Conservation (phyloP, 2,329 filamentous ascomycete species). For the Fusarium incarnatum region DNA sequence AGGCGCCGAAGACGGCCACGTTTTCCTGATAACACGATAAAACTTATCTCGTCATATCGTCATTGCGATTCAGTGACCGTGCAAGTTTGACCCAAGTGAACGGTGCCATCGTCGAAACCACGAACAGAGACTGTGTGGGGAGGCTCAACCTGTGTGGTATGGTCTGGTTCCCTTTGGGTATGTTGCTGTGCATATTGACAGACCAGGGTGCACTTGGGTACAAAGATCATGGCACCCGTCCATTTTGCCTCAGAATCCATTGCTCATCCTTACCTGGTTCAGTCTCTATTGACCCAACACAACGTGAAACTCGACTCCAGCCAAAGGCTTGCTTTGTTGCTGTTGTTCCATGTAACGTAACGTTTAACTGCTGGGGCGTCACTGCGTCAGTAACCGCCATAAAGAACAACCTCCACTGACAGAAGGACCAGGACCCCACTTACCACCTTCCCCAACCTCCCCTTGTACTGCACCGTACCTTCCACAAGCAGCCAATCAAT, state of each 20-base stretch:
- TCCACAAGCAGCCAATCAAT: constrained; percentile 35
- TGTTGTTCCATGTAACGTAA: constrained; percentile 45
- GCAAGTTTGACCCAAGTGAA: constrained; percentile 12
- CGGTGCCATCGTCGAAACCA: constrained; percentile 38
- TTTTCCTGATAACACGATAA: constrained; percentile 31
- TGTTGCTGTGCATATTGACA: constrained; percentile 34
- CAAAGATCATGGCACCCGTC: constrained; percentile 38
- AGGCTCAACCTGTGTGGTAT: constrained; percentile 8
- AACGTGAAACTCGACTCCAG: constrained; percentile 29
- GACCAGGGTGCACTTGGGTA: constrained; percentile 31
- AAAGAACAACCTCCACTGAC: constrained; percentile 23
- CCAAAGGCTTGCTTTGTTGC: constrained; percentile 11
- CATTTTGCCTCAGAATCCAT: constrained; percentile 24
- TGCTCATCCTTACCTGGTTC: constrained; percentile 40
- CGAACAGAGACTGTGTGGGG: constrained; percentile 33
- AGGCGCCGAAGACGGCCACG: constrained; percentile 36
- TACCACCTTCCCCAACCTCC: constrained; percentile 3
- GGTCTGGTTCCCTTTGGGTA: constrained; percentile 32
- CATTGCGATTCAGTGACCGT: constrained; percentile 32
- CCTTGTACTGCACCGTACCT: background rate
- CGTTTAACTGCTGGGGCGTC: constrained; percentile 37
- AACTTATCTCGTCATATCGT: constrained; percentile 38
- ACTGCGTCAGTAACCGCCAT: constrained; percentile 30
- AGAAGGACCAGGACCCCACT: constrained; percentile 21
- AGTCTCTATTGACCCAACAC: constrained; percentile 26